Evolutionary conservation across 257 asterid genomes (phyloP).

Genomic region (Gentiana macrophylla): DNA sequence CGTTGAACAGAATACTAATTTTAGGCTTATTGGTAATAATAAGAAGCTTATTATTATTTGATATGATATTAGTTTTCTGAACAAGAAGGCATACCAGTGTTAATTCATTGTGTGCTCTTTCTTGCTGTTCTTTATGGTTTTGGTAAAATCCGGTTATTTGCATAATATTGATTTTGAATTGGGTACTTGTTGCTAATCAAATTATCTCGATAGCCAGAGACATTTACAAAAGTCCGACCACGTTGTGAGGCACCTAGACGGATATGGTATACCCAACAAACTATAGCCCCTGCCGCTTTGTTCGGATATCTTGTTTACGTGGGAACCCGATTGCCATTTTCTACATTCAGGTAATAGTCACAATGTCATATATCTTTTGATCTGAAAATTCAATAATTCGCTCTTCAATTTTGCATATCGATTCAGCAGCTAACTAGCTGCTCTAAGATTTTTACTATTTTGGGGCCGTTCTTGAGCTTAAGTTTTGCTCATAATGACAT

Average conservation of each 20-base stretch:
- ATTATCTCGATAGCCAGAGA: slow-evolving; percentile 69
- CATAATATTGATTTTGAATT: neutral
- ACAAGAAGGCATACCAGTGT: too few species aligned
- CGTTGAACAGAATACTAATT: too few species aligned
- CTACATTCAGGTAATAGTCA: slow-evolving; percentile 68
- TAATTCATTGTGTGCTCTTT: too few species aligned
- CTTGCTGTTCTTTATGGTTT: slow-evolving; percentile 2
- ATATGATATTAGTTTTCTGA: too few species aligned
- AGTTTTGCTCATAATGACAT: too few species aligned
- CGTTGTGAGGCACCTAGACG: slow-evolving; percentile 99
- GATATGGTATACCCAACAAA: slow-evolving; percentile 84
- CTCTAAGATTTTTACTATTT: neutral
- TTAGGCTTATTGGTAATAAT: too few species aligned
- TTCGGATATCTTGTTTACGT: slow-evolving; percentile 93
- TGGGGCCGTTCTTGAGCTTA: too few species aligned
- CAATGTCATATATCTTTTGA: slow-evolving; percentile 10
- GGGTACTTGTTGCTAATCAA: slow-evolving; percentile 9
- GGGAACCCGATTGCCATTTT: slow-evolving; percentile 94
- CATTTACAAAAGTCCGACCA: slow-evolving; percentile 81
- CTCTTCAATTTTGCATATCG: neutral
- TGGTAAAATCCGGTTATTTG: too few species aligned
- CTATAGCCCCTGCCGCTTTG: slow-evolving; percentile 86
- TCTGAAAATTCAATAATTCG: slow-evolving; percentile 9
- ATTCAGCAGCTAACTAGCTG: neutral
- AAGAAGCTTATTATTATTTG: too few species aligned